Percentiles rank a stretch among this genome's conserved stretches.
Evolutionary conservation across 1,284 basidiomycete genomes (phyloP).

Genomic region (Apiotrichum akiyoshidainum): DNA sequence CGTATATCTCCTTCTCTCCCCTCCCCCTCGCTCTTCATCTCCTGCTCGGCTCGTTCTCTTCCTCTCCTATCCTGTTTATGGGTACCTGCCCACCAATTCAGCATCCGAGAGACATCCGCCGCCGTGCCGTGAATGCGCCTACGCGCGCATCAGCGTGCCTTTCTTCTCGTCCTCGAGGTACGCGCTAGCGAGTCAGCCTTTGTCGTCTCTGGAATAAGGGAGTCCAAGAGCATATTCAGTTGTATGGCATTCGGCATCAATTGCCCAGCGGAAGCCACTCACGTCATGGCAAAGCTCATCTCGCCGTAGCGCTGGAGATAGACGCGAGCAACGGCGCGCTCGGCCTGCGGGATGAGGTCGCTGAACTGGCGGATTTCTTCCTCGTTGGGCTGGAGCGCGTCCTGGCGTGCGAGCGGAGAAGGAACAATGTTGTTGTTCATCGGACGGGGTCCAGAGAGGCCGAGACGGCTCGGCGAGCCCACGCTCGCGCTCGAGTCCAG

Average conservation of each 20-base stretch:
- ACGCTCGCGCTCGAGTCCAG: conserved; percentile 1
- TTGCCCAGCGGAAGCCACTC: conserved; percentile 16
- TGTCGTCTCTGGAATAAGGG: not conserved
- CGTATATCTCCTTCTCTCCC: too few relatives aligned
- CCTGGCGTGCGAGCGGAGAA: conserved; percentile 11
- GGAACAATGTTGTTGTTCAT: not conserved
- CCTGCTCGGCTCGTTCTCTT: too few relatives aligned
- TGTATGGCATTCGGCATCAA: too few relatives aligned
- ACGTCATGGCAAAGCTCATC: conserved; percentile 72
- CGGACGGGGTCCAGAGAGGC: not conserved
- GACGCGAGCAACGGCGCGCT: conserved; percentile 63
- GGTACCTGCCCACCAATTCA: too few relatives aligned
- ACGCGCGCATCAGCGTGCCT: conserved; percentile 55
- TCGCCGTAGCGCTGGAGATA: conserved; percentile 69
- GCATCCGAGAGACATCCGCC: not conserved
- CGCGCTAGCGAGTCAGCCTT: conserved; percentile 52
- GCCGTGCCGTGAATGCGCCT: not conserved
- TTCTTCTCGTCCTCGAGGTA: conserved; percentile 84
- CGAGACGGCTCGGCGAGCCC: not conserved
- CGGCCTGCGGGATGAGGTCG: conserved; percentile 71
- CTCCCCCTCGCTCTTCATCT: too few relatives aligned
- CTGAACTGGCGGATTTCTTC: conserved; percentile 62
- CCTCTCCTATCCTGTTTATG: too few relatives aligned
- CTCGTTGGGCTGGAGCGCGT: conserved; percentile 18
- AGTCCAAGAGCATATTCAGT: too few relatives aligned